phyloP scores from a whole-genome alignment of 1,139 yeast genomes.

The Pneumocystis canis region DNA sequence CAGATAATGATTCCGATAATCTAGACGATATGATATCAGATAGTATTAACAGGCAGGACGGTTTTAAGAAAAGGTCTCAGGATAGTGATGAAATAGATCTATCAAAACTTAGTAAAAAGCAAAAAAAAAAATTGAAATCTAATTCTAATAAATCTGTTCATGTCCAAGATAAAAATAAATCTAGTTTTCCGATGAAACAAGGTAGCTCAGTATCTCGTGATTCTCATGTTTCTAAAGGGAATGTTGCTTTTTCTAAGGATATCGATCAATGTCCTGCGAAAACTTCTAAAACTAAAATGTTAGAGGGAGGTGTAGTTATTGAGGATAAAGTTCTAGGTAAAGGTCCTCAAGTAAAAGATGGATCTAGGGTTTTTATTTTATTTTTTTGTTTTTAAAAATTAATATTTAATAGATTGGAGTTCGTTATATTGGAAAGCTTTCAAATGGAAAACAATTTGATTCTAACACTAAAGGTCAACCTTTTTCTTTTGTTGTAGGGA shows the following conservation, averaged over 20 bases:
- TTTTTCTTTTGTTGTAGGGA: slow-evolving; percentile 76
- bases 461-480: slow-evolving; percentile 97
- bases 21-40: slow-evolving; percentile 14
- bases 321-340: slow-evolving; percentile 86
- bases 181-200: not conserved
- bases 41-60: slow-evolving; percentile 15
- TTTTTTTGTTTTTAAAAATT: not conserved
- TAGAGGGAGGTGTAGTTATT: slow-evolving; percentile 82
- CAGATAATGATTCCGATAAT: slow-evolving; percentile 25
- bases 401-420: slow-evolving; percentile 37
- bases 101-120: slow-evolving; percentile 22
- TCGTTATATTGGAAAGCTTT: slow-evolving; percentile 93
- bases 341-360: slow-evolving; percentile 78
- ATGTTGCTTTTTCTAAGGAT: slow-evolving; percentile 76
- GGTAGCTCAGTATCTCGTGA: slow-evolving; percentile 9
- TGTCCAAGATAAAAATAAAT: slow-evolving; percentile 18
- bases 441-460: slow-evolving; percentile 91
- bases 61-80: slow-evolving; percentile 17
- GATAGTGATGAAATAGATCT: slow-evolving; percentile 12
- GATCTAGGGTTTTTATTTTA: slow-evolving; percentile 46
- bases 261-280: slow-evolving; percentile 75
- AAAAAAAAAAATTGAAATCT: slow-evolving; percentile 23
- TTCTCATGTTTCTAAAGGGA: slow-evolving; percentile 35
- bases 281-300: slow-evolving; percentile 45
- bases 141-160: slow-evolving; percentile 15